phyloP scores from a whole-genome alignment of 441 rosid species.

The Jatropha multifida region DNA sequence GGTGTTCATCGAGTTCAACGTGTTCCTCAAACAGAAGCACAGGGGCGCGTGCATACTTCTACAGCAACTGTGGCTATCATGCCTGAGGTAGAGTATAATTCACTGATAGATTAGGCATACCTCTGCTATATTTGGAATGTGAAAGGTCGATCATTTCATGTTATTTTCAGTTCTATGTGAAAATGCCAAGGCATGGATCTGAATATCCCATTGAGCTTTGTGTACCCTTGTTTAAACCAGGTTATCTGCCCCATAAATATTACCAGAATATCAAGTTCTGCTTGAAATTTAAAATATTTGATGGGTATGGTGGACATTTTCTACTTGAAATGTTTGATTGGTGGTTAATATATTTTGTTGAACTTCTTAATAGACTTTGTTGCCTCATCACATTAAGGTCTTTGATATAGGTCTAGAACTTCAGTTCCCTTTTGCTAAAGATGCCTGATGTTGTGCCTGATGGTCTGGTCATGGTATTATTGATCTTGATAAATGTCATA shows the following conservation, averaged over 20 bases:
- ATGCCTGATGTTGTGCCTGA: constrained; percentile 9
- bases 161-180: neutral
- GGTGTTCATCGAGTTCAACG: constrained; percentile 98
- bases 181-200: neutral
- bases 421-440: constrained; percentile 1
- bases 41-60: constrained; percentile 95
- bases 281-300: neutral
- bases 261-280: neutral
- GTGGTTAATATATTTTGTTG: constrained; percentile 3
- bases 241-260: neutral
- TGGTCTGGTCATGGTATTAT: neutral
- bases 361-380: constrained; percentile 6
- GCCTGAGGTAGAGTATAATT: constrained; percentile 69
- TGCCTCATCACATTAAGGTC: constrained; percentile 6
- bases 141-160: neutral
- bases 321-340: constrained; percentile 1
- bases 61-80: constrained; percentile 97
- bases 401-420: neutral
- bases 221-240: constrained; percentile 5
- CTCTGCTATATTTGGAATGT: constrained; percentile 5
- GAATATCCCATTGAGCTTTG: neutral
- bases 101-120: neutral
- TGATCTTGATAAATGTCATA: constrained; percentile 12
- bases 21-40: constrained; percentile 95
- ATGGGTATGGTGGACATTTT: neutral